Conservation (phyloP, 192 early-diverging fungal genomes). For the Diversispora eburnea region DNA sequence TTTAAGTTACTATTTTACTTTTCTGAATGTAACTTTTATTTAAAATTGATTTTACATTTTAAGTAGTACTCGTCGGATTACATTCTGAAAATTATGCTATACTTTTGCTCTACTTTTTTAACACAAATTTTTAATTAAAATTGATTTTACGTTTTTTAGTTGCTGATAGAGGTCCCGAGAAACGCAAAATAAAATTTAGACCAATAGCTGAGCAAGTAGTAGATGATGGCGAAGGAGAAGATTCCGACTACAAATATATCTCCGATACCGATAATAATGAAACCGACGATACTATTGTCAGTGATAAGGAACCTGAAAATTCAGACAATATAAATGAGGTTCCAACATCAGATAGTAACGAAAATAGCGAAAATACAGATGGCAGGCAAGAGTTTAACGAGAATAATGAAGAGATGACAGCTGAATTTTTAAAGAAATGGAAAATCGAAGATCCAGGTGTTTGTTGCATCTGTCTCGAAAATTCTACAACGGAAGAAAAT, state of each 20-base stretch:
- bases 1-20: background rate
- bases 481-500: constrained; percentile 44
- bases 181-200: constrained; percentile 44
- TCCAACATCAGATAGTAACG: background rate
- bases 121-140: background rate
- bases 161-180: constrained; percentile 44
- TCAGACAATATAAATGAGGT: background rate
- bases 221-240: constrained; percentile 37
- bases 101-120: background rate
- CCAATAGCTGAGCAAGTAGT: constrained; percentile 38
- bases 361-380: background rate
- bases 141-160: constrained; percentile 27
- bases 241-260: constrained; percentile 40
- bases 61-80: too few relatives aligned
- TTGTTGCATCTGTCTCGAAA: constrained; percentile 51
- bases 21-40: background rate
- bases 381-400: background rate
- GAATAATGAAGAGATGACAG: background rate
- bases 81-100: too few relatives aligned
- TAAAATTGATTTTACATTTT: background rate
- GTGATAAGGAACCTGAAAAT: constrained; percentile 30
- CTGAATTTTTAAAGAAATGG: constrained; percentile 19
- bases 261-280: constrained; percentile 38
- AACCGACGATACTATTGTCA: constrained; percentile 33
- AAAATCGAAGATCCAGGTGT: constrained; percentile 52